phyloP scores from a whole-genome alignment of 1,284 basidiomycete genomes.

The Cryptococcus sp. region DNA sequence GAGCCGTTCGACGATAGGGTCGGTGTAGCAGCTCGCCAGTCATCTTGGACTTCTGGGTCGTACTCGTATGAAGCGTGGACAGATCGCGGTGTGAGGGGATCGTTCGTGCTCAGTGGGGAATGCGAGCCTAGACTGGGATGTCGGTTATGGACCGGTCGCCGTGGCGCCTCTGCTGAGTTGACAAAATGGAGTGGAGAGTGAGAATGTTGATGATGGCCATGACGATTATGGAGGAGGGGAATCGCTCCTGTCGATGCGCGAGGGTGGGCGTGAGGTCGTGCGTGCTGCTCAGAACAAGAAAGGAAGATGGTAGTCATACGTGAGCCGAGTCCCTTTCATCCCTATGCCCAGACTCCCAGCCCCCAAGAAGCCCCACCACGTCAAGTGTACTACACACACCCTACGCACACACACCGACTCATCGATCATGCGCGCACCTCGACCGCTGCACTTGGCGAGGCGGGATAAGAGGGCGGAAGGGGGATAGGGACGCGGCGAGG shows the following conservation, averaged over 20 bases:
- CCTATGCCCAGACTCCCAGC: no score
- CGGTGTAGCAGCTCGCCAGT: neutral
- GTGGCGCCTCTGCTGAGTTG: neutral
- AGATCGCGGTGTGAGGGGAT: slow-evolving; percentile 15
- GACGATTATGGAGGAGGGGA: neutral
- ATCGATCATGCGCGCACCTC: neutral
- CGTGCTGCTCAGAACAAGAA: slow-evolving; percentile 10
- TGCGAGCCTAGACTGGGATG: slow-evolving; percentile 13
- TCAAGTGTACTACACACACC: no score
- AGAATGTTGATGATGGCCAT: neutral
- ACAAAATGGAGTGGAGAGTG: no score
- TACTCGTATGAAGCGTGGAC: neutral
- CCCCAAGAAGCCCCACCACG: no score
- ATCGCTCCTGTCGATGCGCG: slow-evolving; percentile 9
- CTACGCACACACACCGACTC: no score
- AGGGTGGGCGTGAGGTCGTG: slow-evolving; percentile 18
- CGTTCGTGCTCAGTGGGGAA: slow-evolving; percentile 16
- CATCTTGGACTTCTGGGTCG: neutral
- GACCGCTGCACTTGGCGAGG: neutral
- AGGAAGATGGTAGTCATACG: neutral
- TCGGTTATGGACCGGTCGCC: slow-evolving; percentile 3
- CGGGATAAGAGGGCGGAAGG: neutral
- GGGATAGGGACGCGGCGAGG: no score
- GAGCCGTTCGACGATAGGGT: no score
- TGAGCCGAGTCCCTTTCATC: no score